A percentile compares a stretch with the other conserved stretches of the same genome.
These are phyloP conservation scores for Cryphonectria japonica DNA, from an alignment of 2,329 filamentous ascomycete genomes.

Conservation along the genomic window DNA sequence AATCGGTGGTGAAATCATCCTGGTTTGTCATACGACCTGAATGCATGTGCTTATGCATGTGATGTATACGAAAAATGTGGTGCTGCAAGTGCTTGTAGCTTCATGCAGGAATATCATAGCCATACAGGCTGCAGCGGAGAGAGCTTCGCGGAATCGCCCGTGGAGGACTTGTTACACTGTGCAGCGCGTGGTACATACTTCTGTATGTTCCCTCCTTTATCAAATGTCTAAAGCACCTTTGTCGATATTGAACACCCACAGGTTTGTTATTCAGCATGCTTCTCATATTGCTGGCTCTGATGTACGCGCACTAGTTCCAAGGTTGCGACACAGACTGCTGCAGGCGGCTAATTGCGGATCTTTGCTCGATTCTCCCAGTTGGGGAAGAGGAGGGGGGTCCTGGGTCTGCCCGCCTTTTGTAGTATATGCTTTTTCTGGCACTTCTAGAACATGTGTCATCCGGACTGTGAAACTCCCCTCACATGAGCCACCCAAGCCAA, in stretches of 20 bases:
- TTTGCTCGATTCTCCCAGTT: neutral
- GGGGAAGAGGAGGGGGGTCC: neutral
- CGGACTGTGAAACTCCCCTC: neutral
- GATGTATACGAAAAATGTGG: too few species aligned
- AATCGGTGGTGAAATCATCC: neutral
- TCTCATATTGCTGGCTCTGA: neutral
- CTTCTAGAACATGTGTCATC: neutral
- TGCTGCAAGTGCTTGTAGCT: too few species aligned
- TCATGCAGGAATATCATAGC: neutral
- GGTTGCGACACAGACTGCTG: neutral
- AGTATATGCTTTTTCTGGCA: neutral
- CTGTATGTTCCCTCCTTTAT: too few species aligned
- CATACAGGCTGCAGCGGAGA: neutral
- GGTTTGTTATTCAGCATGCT: too few species aligned
- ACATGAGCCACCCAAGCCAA: neutral
- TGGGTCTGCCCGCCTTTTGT: neutral
- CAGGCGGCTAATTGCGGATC: neutral
- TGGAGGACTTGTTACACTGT: neutral
- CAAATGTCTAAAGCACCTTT: too few species aligned
- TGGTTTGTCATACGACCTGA: neutral
- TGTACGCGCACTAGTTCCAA: neutral
- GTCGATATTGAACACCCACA: too few species aligned
- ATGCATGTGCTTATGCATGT: neutral
- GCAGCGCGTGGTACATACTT: too few species aligned
- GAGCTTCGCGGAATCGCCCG: neutral